Conservation (phyloP, 2,329 filamentous ascomycete genomes). For the Botrytis deweyae region DNA sequence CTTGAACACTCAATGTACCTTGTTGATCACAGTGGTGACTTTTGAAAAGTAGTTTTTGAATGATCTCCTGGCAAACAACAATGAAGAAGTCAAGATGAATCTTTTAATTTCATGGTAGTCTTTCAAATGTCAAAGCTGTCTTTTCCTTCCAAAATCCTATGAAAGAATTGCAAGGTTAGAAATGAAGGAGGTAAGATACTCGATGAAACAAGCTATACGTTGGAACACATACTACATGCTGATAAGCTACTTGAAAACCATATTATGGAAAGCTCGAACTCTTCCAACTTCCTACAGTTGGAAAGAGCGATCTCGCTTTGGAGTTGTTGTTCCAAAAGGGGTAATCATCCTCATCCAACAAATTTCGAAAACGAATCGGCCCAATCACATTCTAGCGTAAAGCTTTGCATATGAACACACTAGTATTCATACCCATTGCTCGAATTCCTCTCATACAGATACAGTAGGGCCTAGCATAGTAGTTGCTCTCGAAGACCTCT, state of each 20-base stretch:
- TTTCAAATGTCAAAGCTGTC: not conserved
- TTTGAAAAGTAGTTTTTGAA: not conserved
- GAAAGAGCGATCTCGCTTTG: constrained; percentile 6
- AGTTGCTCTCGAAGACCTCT: not conserved
- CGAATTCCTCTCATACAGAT: not conserved
- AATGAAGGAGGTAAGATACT: not conserved
- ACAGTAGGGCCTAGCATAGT: not conserved
- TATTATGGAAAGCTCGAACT: not conserved
- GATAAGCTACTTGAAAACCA: not conserved
- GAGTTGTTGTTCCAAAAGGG: constrained; percentile 9
- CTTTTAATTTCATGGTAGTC: not conserved
- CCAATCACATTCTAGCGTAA: not conserved
- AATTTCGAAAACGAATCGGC: not conserved
- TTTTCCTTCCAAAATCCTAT: not conserved
- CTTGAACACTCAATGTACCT: not conserved
- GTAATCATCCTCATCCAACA: not conserved
- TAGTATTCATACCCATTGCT: not conserved
- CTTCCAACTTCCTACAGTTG: not conserved
- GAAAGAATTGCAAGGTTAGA: not conserved
- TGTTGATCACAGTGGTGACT: not conserved
- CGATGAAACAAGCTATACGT: not conserved
- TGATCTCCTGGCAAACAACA: not conserved
- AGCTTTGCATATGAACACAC: not conserved
- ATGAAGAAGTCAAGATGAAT: not conserved
- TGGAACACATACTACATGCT: not conserved